Conservation (phyloP, 2,329 filamentous ascomycete species). For the Monilinia fructicola region DNA sequence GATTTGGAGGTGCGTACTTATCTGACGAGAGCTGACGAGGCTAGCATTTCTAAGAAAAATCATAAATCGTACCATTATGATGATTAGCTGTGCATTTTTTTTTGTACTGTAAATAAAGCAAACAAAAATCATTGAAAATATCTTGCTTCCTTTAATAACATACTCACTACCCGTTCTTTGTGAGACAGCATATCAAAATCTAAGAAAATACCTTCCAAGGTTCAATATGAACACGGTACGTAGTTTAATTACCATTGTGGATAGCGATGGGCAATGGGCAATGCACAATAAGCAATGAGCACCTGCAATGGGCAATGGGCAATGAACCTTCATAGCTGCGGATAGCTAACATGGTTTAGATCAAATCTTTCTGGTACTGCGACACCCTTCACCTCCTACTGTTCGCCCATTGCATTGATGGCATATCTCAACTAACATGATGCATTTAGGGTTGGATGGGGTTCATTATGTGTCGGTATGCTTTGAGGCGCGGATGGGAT, state of each 20-base stretch:
- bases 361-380: conserved; percentile 65
- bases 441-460: conserved; percentile 78
- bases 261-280: neutral
- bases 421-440: conserved; percentile 30
- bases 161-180: neutral
- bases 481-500: conserved; percentile 19
- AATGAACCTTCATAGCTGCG: neutral
- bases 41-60: conserved; percentile 12
- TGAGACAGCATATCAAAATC: neutral
- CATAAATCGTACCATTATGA: conserved; percentile 13
- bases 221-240: conserved; percentile 56
- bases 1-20: neutral
- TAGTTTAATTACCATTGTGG: conserved; percentile 35
- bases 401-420: conserved; percentile 15
- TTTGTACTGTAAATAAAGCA: neutral
- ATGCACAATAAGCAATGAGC: neutral
- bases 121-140: neutral
- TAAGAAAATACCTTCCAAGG: conserved; percentile 21
- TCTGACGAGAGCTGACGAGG: conserved; percentile 13
- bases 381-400: neutral
- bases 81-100: too few relatives aligned
- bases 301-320: too few relatives aligned
- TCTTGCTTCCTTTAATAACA: neutral
- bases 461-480: conserved; percentile 79
- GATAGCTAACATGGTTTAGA: conserved; percentile 45